Evolutionary conservation across 1,139 yeast species (phyloP).

Genomic region (Nakaseomyces sp.): DNA sequence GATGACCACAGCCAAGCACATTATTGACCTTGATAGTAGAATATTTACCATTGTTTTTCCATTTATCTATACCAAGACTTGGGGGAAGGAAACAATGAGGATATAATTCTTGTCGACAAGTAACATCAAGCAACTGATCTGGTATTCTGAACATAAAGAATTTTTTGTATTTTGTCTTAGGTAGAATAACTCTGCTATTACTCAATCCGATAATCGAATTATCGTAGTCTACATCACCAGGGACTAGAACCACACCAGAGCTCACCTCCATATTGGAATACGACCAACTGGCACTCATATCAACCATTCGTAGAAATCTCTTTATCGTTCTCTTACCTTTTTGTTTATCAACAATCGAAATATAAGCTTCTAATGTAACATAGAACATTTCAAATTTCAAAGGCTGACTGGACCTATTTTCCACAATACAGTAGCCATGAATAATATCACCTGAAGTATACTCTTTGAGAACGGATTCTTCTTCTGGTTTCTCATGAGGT

Average conservation of each 20-base stretch:
- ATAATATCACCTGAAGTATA: constrained; percentile 47
- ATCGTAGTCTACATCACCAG: constrained; percentile 41
- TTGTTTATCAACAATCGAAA: constrained; percentile 28
- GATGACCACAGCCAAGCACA: constrained; percentile 35
- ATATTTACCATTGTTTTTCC: constrained; percentile 29
- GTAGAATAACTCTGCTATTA: constrained; percentile 41
- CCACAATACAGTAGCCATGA: constrained; percentile 42
- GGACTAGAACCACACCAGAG: constrained; percentile 42
- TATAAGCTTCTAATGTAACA: constrained; percentile 47
- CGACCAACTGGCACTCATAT: constrained; percentile 37
- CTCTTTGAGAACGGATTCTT: constrained; percentile 36
- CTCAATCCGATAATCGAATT: constrained; percentile 45
- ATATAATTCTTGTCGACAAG: constrained; percentile 45
- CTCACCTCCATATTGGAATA: constrained; percentile 32
- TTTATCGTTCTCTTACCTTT: constrained; percentile 28
- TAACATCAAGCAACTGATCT: constrained; percentile 43
- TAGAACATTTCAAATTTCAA: constrained; percentile 48
- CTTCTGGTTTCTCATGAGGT: constrained; percentile 24
- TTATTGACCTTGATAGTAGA: constrained; percentile 29
- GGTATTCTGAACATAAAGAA: constrained; percentile 59
- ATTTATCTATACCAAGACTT: constrained; percentile 48
- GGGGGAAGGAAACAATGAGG: constrained; percentile 57
- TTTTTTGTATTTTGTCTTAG: constrained; percentile 49
- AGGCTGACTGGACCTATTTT: constrained; percentile 35
- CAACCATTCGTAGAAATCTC: constrained; percentile 35